Conservation (phyloP, 2,329 filamentous ascomycete genomes). For the Lasiodiplodia citricola region DNA sequence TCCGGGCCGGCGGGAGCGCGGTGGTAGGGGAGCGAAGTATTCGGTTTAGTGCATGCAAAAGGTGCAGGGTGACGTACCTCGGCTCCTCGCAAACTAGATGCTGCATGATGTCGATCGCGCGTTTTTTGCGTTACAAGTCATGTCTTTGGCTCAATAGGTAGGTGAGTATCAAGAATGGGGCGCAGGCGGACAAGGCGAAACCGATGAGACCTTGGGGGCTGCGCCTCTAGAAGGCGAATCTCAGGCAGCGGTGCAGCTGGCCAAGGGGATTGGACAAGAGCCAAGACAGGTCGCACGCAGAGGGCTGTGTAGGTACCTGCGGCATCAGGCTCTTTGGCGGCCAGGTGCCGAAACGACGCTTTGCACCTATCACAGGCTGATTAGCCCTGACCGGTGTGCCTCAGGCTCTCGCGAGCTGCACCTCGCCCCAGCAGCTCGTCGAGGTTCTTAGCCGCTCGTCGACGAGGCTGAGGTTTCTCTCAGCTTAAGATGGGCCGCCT, state of each 20-base stretch:
- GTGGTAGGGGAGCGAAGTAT: background rate
- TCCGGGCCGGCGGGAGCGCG: background rate
- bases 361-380: slow-evolving; percentile 10
- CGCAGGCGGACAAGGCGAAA: slow-evolving; percentile 5
- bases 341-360: slow-evolving; percentile 11
- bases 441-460: background rate
- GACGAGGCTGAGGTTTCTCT: slow-evolving; percentile 4
- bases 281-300: background rate
- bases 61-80: slow-evolving; percentile 5
- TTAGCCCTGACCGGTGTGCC: slow-evolving; percentile 18
- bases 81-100: background rate
- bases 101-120: slow-evolving; percentile 10
- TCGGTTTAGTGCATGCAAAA: background rate
- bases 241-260: slow-evolving; percentile 4
- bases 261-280: background rate
- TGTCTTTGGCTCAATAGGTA: background rate
- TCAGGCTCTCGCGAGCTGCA: background rate
- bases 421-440: background rate
- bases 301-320: slow-evolving; percentile 16
- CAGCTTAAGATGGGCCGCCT: slow-evolving; percentile 15
- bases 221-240: background rate
- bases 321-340: background rate
- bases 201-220: background rate
- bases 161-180: background rate
- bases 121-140: slow-evolving; percentile 5